Conservation (phyloP, 257 asterid genomes). For the Gentiana straminea region DNA sequence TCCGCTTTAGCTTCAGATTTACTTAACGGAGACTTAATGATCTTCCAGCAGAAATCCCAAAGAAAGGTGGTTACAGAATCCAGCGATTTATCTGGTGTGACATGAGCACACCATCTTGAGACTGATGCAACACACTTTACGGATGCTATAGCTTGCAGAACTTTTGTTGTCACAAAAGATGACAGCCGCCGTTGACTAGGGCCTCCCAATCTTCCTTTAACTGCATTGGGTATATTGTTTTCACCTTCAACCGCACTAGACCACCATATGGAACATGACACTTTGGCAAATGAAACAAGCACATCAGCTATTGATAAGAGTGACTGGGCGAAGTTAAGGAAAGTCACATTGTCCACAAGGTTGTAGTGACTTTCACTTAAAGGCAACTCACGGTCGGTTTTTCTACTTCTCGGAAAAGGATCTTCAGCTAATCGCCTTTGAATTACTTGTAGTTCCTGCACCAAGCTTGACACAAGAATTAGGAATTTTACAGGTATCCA, state of each 20-base stretch:
- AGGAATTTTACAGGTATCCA: conserved; percentile 62
- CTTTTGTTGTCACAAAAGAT: conserved; percentile 48
- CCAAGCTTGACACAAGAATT: conserved; percentile 58
- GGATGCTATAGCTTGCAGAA: conserved; percentile 71
- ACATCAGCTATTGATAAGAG: conserved; percentile 54
- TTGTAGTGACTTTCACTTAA: conserved; percentile 19
- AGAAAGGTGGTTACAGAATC: conserved; percentile 44
- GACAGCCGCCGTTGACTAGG: conserved; percentile 84
- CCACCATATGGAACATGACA: conserved; percentile 58
- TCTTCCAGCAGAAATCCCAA: conserved; percentile 78
- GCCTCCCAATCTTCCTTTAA: conserved; percentile 85
- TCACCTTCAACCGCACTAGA: conserved; percentile 31
- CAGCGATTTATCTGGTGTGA: conserved; percentile 25
- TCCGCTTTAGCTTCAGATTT: conserved; percentile 80
- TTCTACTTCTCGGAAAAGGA: conserved; percentile 24
- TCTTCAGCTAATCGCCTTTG: conserved; percentile 36
- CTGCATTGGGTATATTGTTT: conserved; percentile 51
- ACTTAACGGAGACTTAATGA: conserved; percentile 38
- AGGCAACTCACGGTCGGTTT: conserved; percentile 23
- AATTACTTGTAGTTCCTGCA: conserved; percentile 58
- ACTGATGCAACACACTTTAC: conserved; percentile 57
- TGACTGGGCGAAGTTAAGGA: conserved; percentile 34
- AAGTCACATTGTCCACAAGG: conserved; percentile 20
- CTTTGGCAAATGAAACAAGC: conserved; percentile 47
- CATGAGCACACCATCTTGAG: conserved; percentile 51